Conservation (phyloP, 2,329 filamentous ascomycete genomes). For the Plectosphaerella cucumerina region DNA sequence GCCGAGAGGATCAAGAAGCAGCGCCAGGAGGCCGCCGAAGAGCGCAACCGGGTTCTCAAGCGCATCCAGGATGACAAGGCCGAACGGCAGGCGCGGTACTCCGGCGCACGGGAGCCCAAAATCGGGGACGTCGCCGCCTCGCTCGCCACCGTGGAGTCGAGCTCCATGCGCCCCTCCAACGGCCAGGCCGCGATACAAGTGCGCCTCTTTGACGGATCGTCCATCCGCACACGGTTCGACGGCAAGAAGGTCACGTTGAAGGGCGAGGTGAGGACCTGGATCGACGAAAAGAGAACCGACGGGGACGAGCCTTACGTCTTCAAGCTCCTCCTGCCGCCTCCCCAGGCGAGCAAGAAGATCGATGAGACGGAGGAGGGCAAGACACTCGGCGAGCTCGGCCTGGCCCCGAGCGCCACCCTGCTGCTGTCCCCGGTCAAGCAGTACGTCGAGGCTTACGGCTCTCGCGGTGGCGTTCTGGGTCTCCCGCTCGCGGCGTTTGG, state of each 20-base stretch:
- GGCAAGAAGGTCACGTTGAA: slow-evolving; percentile 57
- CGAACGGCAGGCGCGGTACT: slow-evolving; percentile 56
- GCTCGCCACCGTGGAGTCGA: slow-evolving; percentile 25
- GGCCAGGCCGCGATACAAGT: slow-evolving; percentile 61
- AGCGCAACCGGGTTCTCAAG: slow-evolving; percentile 67
- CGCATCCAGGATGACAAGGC: slow-evolving; percentile 74
- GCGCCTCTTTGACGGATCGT: slow-evolving; percentile 79
- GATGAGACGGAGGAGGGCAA: slow-evolving; percentile 70
- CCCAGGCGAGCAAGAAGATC: slow-evolving; percentile 66
- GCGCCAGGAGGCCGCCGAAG: slow-evolving; percentile 61
- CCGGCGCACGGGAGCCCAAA: slow-evolving; percentile 31
- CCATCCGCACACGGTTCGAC: slow-evolving; percentile 66
- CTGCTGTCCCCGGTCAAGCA: slow-evolving; percentile 69
- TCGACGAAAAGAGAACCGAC: slow-evolving; percentile 62
- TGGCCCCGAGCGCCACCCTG: slow-evolving; percentile 76
- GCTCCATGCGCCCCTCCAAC: slow-evolving; percentile 22
- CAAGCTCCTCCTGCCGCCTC: slow-evolving; percentile 75
- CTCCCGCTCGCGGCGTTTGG: slow-evolving; percentile 18
- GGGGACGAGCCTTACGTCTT: slow-evolving; percentile 70
- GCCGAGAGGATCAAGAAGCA: slow-evolving; percentile 56
- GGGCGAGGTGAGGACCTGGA: slow-evolving; percentile 69
- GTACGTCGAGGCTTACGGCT: slow-evolving; percentile 36
- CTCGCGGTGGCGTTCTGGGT: slow-evolving; percentile 12
- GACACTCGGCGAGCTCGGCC: slow-evolving; percentile 63
- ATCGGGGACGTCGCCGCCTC: slow-evolving; percentile 22